Conservation (phyloP, 2,329 filamentous ascomycete genomes). For the Albifimbria verrucaria region DNA sequence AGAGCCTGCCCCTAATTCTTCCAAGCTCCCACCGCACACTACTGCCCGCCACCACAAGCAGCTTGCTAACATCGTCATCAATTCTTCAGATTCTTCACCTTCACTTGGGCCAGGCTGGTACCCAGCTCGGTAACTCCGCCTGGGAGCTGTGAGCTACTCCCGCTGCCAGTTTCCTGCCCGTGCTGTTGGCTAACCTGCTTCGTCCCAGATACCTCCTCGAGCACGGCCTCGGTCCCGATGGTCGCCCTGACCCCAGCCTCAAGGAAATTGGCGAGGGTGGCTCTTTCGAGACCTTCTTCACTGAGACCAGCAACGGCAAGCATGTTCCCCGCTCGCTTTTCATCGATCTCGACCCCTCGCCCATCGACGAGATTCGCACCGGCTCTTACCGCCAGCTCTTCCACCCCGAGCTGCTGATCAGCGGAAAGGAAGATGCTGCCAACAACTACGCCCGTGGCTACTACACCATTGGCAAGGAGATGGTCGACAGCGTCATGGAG, state of each 20-base stretch:
- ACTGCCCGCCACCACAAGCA: not conserved
- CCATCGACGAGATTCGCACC: slow-evolving; percentile 71
- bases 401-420: slow-evolving; percentile 69
- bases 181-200: not conserved
- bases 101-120: slow-evolving; percentile 66
- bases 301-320: slow-evolving; percentile 68
- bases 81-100: slow-evolving; percentile 55
- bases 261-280: slow-evolving; percentile 59
- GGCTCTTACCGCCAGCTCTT: slow-evolving; percentile 66
- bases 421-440: slow-evolving; percentile 73
- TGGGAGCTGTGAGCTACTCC: slow-evolving; percentile 60
- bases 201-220: slow-evolving; percentile 66
- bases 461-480: slow-evolving; percentile 75
- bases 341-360: slow-evolving; percentile 69
- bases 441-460: slow-evolving; percentile 77
- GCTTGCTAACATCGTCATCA: slow-evolving; percentile 15
- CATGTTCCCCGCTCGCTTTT: slow-evolving; percentile 71
- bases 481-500: slow-evolving; percentile 68
- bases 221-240: slow-evolving; percentile 65
- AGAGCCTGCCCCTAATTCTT: not conserved
- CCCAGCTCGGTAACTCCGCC: slow-evolving; percentile 71
- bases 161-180: not conserved
- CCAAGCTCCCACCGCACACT: not conserved
- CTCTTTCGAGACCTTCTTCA: slow-evolving; percentile 72
- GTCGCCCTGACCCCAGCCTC: slow-evolving; percentile 58